phyloP scores from a whole-genome alignment of 75 land plant species.

The Sequoia sempervirens region DNA sequence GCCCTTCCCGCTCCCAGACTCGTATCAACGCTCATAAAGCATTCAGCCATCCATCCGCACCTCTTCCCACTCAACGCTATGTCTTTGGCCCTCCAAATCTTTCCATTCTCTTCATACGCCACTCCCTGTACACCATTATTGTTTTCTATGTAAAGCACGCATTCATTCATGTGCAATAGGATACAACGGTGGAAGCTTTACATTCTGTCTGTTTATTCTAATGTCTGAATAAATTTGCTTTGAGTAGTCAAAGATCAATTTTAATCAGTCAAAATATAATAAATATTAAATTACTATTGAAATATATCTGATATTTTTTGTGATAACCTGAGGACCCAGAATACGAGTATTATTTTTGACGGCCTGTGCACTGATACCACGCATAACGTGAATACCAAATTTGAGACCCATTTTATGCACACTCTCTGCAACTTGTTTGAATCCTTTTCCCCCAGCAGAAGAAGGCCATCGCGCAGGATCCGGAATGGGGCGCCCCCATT shows the following conservation, averaged over 20 bases:
- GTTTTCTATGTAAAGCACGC: no score
- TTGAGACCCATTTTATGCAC: slow-evolving; percentile 93
- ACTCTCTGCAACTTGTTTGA: slow-evolving; percentile 59
- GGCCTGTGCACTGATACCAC: slow-evolving; percentile 85
- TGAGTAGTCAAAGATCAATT: no score
- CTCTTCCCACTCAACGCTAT: slow-evolving; percentile 50
- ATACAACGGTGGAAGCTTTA: background rate
- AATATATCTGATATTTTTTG: no score
- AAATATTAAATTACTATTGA: no score
- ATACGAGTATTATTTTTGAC: slow-evolving; percentile 65
- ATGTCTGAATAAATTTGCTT: no score
- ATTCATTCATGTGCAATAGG: background rate
- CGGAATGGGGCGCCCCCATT: slow-evolving; percentile 42
- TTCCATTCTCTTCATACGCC: slow-evolving; percentile 35
- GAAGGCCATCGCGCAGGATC: slow-evolving; percentile 91
- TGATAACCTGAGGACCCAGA: slow-evolving; percentile 43
- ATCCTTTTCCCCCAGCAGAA: slow-evolving; percentile 68
- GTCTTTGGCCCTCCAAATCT: slow-evolving; percentile 63
- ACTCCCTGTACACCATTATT: slow-evolving; percentile 26
- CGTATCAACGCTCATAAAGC: slow-evolving; percentile 78
- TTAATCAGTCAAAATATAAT: no score
- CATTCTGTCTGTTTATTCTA: no score
- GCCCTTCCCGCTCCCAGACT: slow-evolving; percentile 65
- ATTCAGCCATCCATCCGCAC: slow-evolving; percentile 78
- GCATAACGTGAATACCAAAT: slow-evolving; percentile 97